phyloP scores from a whole-genome alignment of 305 asterid genomes.

The Rubia tinctorum region DNA sequence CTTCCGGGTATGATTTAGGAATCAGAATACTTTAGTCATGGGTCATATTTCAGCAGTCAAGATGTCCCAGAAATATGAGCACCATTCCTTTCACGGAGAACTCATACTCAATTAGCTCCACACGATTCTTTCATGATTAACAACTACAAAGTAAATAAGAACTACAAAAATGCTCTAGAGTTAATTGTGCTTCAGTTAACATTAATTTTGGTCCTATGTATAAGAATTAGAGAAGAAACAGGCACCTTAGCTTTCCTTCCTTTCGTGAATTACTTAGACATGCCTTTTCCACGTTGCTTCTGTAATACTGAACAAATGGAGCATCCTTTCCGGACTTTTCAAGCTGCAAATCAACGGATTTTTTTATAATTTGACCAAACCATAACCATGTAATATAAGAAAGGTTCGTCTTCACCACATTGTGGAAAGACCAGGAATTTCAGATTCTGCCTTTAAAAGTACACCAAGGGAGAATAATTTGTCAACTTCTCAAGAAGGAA shows the following conservation, averaged over 20 bases:
- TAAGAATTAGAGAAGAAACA: conserved; percentile 5
- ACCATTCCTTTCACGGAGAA: background rate
- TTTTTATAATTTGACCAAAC: conserved; percentile 15
- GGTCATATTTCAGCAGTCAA: background rate
- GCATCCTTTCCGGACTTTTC: conserved; percentile 61
- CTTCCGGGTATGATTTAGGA: background rate
- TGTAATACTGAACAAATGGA: conserved; percentile 74
- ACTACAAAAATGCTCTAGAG: background rate
- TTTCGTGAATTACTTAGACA: conserved; percentile 43
- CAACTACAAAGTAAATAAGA: background rate
- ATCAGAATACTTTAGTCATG: background rate
- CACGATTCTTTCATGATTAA: background rate
- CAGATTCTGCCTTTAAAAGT: background rate
- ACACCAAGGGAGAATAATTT: conserved; percentile 3
- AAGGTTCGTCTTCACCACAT: background rate
- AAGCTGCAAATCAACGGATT: conserved; percentile 43
- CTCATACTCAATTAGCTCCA: background rate
- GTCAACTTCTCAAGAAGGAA: conserved; percentile 8
- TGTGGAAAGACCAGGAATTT: background rate
- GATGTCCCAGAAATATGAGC: background rate
- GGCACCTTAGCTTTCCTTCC: conserved; percentile 46
- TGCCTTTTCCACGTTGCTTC: conserved; percentile 71
- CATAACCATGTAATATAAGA: conserved; percentile 2
- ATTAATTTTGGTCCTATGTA: background rate
- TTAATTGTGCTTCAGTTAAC: background rate